These are phyloP conservation scores for Pyrenophora graminea DNA, from an alignment of 2,329 filamentous ascomycete genomes.

Conservation along the genomic window DNA sequence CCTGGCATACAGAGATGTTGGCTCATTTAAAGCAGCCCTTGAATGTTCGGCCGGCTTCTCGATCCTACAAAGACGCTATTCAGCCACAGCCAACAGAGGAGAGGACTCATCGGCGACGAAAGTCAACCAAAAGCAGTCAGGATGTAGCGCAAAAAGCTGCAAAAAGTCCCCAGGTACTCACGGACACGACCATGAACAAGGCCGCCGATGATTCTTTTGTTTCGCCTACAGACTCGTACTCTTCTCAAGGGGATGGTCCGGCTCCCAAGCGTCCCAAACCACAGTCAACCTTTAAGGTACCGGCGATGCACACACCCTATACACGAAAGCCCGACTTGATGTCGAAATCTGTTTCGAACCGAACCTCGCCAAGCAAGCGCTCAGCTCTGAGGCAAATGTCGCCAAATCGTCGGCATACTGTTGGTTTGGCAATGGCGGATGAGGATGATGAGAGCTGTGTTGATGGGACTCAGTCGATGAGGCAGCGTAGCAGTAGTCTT, in stretches of 20 bases:
- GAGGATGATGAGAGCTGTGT: slow-evolving; percentile 14
- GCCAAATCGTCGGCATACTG: slow-evolving; percentile 40
- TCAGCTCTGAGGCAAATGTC: slow-evolving; percentile 38
- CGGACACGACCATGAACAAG: slow-evolving; percentile 23
- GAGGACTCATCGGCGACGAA: slow-evolving; percentile 30
- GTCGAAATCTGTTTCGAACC: slow-evolving; percentile 20
- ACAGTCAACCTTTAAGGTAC: slow-evolving; percentile 36
- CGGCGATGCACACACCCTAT: slow-evolving; percentile 36
- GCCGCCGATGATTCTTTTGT: slow-evolving; percentile 29
- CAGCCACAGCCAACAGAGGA: slow-evolving; percentile 17
- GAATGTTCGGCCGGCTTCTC: slow-evolving; percentile 15
- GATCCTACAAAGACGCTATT: slow-evolving; percentile 14
- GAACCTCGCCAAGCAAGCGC: slow-evolving; percentile 30
- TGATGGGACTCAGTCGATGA: slow-evolving; percentile 3
- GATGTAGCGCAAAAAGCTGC: slow-evolving; percentile 7
- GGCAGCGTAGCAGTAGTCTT: slow-evolving; percentile 26
- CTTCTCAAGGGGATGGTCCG: slow-evolving; percentile 30
- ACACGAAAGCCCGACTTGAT: slow-evolving; percentile 17
- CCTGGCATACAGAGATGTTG: slow-evolving; percentile 31
- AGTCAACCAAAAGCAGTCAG: slow-evolving; percentile 21
- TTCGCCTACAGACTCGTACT: slow-evolving; percentile 21
- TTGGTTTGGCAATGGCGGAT: slow-evolving; percentile 28
- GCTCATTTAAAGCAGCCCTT: slow-evolving; percentile 29
- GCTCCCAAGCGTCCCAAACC: slow-evolving; percentile 51
- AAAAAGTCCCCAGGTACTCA: slow-evolving; percentile 4